Base-by-base conservation (phyloP, 2,329 filamentous ascomycete species). In the Penicillium sp. region DNA sequence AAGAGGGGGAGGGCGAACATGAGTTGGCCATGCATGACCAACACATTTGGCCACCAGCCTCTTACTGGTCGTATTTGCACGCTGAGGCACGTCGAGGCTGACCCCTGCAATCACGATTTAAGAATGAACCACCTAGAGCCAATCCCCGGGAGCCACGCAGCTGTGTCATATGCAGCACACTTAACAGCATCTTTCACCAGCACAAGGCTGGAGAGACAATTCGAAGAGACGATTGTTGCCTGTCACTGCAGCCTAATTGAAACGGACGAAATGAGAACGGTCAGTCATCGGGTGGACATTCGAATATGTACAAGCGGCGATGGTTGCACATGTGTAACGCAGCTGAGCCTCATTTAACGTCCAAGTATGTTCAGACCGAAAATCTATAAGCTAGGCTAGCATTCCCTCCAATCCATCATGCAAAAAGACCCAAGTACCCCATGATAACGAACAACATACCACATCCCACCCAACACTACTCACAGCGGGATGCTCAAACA, bases 401-500 rank as follows among this genome's bases (percentile, higher is more conserved):
- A 42, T 42, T 22, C 11, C 39, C 10, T 42, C 39, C 19, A 42
- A 13, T 14, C 39, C 39, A 22, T 19, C 39, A 42, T 22, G 39
- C 19, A 42, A 42, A 7, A 42, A 22, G 3, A 42, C 5, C 39
- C 39, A 42, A 21, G 39, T 42, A 22, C n/a, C 6, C 39, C 39
- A 42, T 22, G 39, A 42, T 22, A 42, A 42, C 4, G 39, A 42
- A 22, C 39, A 42, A 7, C 39, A 42, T 22, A 88, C 67, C 1
- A 85, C 84, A 68, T 89, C 86, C 71, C 81, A 81, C 6, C 81
- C 83, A 0, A 82, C 81, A 19, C 79, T 81, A 21, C 81, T 80
- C 29, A 88, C 80, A 22, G 80, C 81, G 0, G 85, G 85, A 65
- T 88, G 84, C 52, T 82, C 82, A 57, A 76, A 77, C 50, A 84